These are phyloP conservation scores for Podila minutissima DNA, from an alignment of 192 early-diverging fungal species.

Conservation along the genomic window DNA sequence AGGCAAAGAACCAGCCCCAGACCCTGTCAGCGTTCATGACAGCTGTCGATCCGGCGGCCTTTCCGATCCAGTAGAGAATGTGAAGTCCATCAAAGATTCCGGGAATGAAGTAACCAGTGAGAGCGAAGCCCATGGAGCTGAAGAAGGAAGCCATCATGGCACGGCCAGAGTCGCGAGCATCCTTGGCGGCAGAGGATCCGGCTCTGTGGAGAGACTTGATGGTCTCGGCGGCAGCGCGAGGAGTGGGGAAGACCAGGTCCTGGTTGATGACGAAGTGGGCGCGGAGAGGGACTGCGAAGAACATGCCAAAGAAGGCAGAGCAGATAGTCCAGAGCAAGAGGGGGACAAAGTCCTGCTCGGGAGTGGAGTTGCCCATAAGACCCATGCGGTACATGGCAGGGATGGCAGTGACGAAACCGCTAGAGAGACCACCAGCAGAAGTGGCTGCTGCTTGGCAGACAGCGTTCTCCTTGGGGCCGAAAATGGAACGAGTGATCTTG, in stretches of 20 bases:
- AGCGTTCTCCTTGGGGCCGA: constrained; percentile 76
- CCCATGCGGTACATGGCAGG: no score
- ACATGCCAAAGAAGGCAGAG: constrained; percentile 75
- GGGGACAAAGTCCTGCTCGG: constrained; percentile 58
- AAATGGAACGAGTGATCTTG: constrained; percentile 59
- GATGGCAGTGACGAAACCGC: constrained; percentile 71
- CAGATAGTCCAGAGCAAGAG: constrained; percentile 66
- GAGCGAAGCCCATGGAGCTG: constrained; percentile 55
- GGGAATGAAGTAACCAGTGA: constrained; percentile 62
- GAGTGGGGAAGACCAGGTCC: constrained; percentile 74
- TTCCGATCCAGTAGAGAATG: constrained; percentile 61
- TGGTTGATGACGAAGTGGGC: constrained; percentile 74
- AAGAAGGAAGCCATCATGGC: constrained; percentile 59
- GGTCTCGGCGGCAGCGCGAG: constrained; percentile 70
- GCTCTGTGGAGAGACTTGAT: constrained; percentile 66
- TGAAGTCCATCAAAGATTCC: constrained; percentile 47
- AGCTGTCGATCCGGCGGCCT: constrained; percentile 44
- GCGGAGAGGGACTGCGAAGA: constrained; percentile 77
- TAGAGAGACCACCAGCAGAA: constrained; percentile 70
- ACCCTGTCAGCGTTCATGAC: constrained; percentile 59
- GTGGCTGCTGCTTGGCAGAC: constrained; percentile 76
- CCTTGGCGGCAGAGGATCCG: constrained; percentile 55
- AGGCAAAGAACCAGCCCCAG: constrained; percentile 59
- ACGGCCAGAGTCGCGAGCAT: constrained; percentile 61
- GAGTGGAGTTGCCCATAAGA: constrained; percentile 55